phyloP scores from a whole-genome alignment of 345 rosid genomes.

The Cardiospermum halicacabum region DNA sequence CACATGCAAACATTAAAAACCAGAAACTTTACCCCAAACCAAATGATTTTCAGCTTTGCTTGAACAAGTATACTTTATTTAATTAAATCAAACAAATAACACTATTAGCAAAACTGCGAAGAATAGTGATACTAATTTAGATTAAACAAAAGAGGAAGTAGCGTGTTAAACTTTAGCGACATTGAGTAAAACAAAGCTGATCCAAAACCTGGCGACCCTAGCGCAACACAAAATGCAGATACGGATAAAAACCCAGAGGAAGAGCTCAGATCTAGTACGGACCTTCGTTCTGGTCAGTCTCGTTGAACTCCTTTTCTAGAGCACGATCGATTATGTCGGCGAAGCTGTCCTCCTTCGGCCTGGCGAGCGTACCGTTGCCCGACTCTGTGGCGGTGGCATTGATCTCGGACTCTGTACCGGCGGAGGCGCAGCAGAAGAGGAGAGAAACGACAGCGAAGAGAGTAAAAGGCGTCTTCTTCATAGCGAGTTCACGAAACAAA shows the following conservation, averaged over 20 bases:
- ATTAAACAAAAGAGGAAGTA: neutral
- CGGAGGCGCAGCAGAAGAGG: constrained; percentile 17
- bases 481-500: neutral
- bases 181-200: constrained; percentile 1
- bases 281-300: constrained; percentile 51
- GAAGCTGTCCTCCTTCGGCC: constrained; percentile 42
- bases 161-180: neutral
- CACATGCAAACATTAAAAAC: neutral
- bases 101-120: neutral
- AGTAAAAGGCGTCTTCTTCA: constrained; percentile 23
- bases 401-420: constrained; percentile 16
- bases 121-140: neutral
- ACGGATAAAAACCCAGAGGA: neutral
- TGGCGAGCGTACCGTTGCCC: constrained; percentile 21
- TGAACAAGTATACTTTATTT: neutral
- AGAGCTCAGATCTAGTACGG: constrained; percentile 28
- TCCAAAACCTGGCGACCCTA: constrained; percentile 5
- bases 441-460: constrained; percentile 14
- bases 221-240: constrained; percentile 7
- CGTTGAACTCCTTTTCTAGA: constrained; percentile 49
- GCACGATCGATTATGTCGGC: constrained; percentile 57
- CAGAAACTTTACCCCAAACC: neutral
- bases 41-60: neutral
- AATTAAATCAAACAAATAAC: neutral
- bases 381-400: constrained; percentile 22